phyloP scores from a whole-genome alignment of 2,329 filamentous ascomycete genomes.

The Microsporum canis region DNA sequence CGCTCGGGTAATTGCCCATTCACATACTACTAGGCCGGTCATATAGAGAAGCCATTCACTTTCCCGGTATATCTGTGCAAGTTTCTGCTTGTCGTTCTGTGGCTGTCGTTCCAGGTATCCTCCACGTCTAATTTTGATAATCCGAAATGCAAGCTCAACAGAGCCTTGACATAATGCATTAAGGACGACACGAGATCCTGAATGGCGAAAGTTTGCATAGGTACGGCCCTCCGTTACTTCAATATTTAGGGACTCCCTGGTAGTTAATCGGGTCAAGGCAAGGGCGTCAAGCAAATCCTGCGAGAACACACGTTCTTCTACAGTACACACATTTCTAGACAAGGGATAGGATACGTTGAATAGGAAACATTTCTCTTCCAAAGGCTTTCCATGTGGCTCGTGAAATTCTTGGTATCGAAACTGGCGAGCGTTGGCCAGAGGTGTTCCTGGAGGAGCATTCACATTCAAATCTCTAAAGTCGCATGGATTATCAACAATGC shows the following conservation, averaged over 20 bases:
- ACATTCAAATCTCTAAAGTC: slow-evolving; percentile 36
- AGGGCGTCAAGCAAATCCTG: slow-evolving; percentile 33
- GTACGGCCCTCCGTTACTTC: slow-evolving; percentile 24
- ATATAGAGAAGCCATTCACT: slow-evolving; percentile 31
- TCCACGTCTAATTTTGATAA: slow-evolving; percentile 25
- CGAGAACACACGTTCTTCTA: slow-evolving; percentile 35
- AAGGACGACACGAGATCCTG: slow-evolving; percentile 29
- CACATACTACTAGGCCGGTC: slow-evolving; percentile 30
- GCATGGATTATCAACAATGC: slow-evolving; percentile 32
- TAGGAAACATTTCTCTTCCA: slow-evolving; percentile 33
- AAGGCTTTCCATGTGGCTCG: slow-evolving; percentile 18
- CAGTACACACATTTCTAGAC: slow-evolving; percentile 21
- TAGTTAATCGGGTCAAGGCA: slow-evolving; percentile 32
- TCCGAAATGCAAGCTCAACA: slow-evolving; percentile 32
- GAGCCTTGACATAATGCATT: slow-evolving; percentile 33
- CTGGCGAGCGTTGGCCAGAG: slow-evolving; percentile 26
- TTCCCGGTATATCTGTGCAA: slow-evolving; percentile 34
- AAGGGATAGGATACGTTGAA: slow-evolving; percentile 37
- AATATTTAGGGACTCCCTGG: slow-evolving; percentile 29
- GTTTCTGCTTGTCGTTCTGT: slow-evolving; percentile 29
- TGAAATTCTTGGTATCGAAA: slow-evolving; percentile 27
- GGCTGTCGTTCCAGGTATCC: slow-evolving; percentile 20
- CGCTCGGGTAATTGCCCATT: slow-evolving; percentile 30
- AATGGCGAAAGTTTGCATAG: slow-evolving; percentile 19
- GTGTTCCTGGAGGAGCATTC: slow-evolving; percentile 29